Conservation (phyloP, 2,329 filamentous ascomycete genomes). For the Orbilia oligospora region DNA sequence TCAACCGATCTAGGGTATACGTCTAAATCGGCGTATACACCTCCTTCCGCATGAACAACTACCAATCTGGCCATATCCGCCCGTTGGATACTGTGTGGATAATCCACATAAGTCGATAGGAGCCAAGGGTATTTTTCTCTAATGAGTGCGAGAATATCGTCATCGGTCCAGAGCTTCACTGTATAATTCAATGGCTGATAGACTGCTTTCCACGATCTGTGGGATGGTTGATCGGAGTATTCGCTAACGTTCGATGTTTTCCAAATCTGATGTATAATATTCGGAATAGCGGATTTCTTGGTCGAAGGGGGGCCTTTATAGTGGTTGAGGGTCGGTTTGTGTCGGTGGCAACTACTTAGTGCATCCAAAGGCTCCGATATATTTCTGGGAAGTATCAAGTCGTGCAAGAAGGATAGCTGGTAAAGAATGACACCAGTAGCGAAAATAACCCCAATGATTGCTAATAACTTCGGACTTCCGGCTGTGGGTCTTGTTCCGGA, state of each 20-base stretch:
- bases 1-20: slow-evolving; percentile 54
- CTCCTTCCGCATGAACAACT: slow-evolving; percentile 61
- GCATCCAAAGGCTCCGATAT: slow-evolving; percentile 23
- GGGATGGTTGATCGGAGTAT: slow-evolving; percentile 42
- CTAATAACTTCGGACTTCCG: background rate
- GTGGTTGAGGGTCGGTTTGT: background rate
- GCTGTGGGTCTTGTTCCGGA: background rate
- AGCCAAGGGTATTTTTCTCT: slow-evolving; percentile 61
- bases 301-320: background rate
- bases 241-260: slow-evolving; percentile 51
- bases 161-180: slow-evolving; percentile 62
- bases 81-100: slow-evolving; percentile 62
- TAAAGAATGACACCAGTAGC: slow-evolving; percentile 1
- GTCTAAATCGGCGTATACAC: slow-evolving; percentile 62
- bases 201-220: slow-evolving; percentile 31
- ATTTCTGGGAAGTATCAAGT: background rate
- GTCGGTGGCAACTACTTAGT: slow-evolving; percentile 8
- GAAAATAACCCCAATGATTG: background rate
- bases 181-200: slow-evolving; percentile 59
- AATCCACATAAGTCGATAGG: slow-evolving; percentile 59
- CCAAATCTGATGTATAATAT: slow-evolving; percentile 62
- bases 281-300: slow-evolving; percentile 38
- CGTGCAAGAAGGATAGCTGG: slow-evolving; percentile 24
- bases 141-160: slow-evolving; percentile 59
- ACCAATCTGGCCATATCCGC: slow-evolving; percentile 62